Base-by-base conservation (phyloP, 805 yeast species). In the Danielozyma ontarioensis region DNA sequence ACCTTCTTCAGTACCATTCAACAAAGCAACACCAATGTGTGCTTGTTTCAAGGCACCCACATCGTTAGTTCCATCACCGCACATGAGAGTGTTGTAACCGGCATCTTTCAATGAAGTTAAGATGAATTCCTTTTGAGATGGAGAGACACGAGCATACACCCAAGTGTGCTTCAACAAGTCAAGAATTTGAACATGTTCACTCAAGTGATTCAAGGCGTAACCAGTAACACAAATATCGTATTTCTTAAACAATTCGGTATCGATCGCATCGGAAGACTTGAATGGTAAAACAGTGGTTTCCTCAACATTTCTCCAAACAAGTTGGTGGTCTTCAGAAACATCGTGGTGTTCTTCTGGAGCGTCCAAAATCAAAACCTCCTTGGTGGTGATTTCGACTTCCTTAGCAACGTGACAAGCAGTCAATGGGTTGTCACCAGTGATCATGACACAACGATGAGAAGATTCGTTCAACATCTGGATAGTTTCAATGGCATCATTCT, bases 31-130 rank as follows among this genome's bases (percentile, higher is more conserved):
- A 70, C 98, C 98, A 53, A 93, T 83, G 54, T 93, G 95, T 2
- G 98, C 97, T 68, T 93, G 97, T 61, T 93, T 93, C 64, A 93
- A 76, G 34, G 98, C 98, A 62, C 98, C 98, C 32, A 93, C 98
- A 70, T 93, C 98, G 56, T 93, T 93, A n/a, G 98, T 93, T 64
- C 98, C 98, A 64, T 93, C 98, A 71, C 98, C 98, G 64, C 98
- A 93, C 98, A 93, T 93, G 50, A 93, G 73, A 16, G 97, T 93
- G 53, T 78, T 83, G 63, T 90, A 93, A 17, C 96, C 96, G 57
- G 86, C 73, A 41, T 78, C 80, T 59, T 90, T 93, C 57, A 86
- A 75, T 25, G 88, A 75, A 41, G 79, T 81, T 51, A 93, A 70
- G 48, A 93, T 80, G 46, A 83, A 87, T 62, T 93, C 98, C 64